Evolutionary conservation across 345 rosid genomes (phyloP), one percentile per base, ranked within the genome.

Genomic region (Alliaria petiolata): DNA sequence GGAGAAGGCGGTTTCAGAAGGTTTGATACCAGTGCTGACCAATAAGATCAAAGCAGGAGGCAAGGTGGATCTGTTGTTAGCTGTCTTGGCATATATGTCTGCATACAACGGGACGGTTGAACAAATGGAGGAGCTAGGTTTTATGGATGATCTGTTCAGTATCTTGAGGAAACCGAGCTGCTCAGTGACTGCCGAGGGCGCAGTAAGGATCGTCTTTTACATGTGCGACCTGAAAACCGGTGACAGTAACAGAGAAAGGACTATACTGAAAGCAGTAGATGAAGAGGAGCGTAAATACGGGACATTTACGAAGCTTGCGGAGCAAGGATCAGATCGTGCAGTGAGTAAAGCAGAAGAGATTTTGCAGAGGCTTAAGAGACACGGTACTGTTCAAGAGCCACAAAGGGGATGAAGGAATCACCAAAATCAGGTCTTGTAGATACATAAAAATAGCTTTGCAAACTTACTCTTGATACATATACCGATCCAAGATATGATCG

Each of bases 291-390:
- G n/a, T 30, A 67, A 64, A 45, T 13, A 78, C n/a, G 67, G 76
- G 40, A 81, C 87, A 0, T 75, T 88, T 42, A 74, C 80, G 7
- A 79, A 45, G 50, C 83, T 86, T 42, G 76, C 74, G 2, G 44
- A 31, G 55, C 67, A 67, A 33, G 87, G 82, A 43, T 78, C 86
- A 44, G 75, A 72, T 28, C 81, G 95, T 65, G 84, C 85, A 3
- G 78, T 73, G 82, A 81, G 91, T 60, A 88, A 85, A 79, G 87
- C 91, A 1, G 59, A 36, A 30, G 66, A 70, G 49, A 81, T 85
- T 20, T 80, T 88, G 7, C 63, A 81, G 61, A 75, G 60, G 75
- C 62, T 78, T 8, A 71, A 67, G 33, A 65, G 59, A 72, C 70
- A 46, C 33, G 75, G 60, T 62, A 44, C 46, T 11, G 58, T 67